Base-by-base conservation (phyloP, 2,329 filamentous ascomycete species). In the Fusarium sambucinum region DNA sequence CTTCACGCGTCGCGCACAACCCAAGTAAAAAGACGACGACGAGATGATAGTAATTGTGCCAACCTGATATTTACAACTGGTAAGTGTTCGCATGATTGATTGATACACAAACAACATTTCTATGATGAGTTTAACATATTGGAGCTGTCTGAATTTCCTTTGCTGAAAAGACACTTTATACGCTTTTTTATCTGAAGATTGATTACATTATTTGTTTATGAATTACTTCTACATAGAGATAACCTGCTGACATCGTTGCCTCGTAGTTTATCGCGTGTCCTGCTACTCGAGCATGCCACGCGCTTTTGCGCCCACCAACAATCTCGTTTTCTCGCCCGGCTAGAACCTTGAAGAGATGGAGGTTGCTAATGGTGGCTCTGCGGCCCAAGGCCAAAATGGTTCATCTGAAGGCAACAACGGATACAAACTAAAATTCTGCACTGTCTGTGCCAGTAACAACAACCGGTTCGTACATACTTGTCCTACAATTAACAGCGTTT, bases 391-490 rank as follows among this genome's bases (percentile, higher is more conserved):
- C 38, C 76, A 80, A 57, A 84, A 85, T 59, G 82, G 82, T 55
- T 80, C 82, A 27, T 33, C 61, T 27, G 79, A 82, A 16, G 83
- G 86, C 42, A 83, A 84, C 27, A 83, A 82, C n/a, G 87, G 85
- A 53, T 97, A 90, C 85, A 97, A 96, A 81, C 87, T 99, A 66
- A 96, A 92, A 77, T 97, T 98, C 81, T 97, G 94, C 84, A 98
- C 96, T 4, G 95, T 99, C n/a, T 99, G 96, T 81, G 96, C 96
- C 10, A 97, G 94, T 75, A 99, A 99, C 75, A 94, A 99, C 80
- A 99, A 99, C 77, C 90, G 96, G 89, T 97, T 84, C 68, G 85
- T 75, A 48, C 21, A 55, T 37, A n/a, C n/a, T 21, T 42, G 33
- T 12, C 16, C 13, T 23, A 30, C 9, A 38, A 10, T 32, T 16